Evolutionary conservation across 345 rosid genomes (phyloP).

Genomic region (Passiflora organensis): DNA sequence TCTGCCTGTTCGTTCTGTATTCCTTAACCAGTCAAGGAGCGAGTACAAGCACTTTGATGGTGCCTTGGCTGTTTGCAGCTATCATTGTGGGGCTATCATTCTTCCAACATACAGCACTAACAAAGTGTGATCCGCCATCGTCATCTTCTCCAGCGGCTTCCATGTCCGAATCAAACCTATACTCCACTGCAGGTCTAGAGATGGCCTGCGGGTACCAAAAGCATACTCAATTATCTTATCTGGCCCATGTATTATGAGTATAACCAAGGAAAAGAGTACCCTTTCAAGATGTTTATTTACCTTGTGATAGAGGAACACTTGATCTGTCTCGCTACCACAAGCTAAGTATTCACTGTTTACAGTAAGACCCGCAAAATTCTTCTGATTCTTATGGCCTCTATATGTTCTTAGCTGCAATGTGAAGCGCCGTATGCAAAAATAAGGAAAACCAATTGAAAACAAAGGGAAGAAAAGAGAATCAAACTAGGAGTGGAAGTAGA

Average conservation of each 20-base stretch:
- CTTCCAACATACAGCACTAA: slow-evolving; percentile 95
- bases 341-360: slow-evolving; percentile 78
- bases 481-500: too few species aligned
- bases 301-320: slow-evolving; percentile 90
- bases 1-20: too few species aligned
- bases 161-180: slow-evolving; percentile 69
- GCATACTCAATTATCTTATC: neutral
- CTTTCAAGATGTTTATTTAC: slow-evolving; percentile 23
- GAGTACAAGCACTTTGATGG: slow-evolving; percentile 76
- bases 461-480: slow-evolving; percentile 3
- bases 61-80: slow-evolving; percentile 87
- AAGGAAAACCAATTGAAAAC: neutral
- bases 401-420: slow-evolving; percentile 72
- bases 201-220: slow-evolving; percentile 56
- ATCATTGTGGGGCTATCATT: slow-evolving; percentile 80
- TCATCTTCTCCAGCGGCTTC: slow-evolving; percentile 72
- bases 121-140: slow-evolving; percentile 66
- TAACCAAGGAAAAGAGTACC: neutral
- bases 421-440: too few species aligned
- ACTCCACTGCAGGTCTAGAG: slow-evolving; percentile 61
- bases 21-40: too few species aligned
- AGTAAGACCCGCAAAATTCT: slow-evolving; percentile 79
- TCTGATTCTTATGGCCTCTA: slow-evolving; percentile 81
- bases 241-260: too few species aligned
- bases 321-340: slow-evolving; percentile 89